A percentile compares a stretch with the other conserved stretches of the same genome.
Evolutionary conservation across 768 basidiomycete species (phyloP).

Genomic region (Panaeolus cyanescens): DNA sequence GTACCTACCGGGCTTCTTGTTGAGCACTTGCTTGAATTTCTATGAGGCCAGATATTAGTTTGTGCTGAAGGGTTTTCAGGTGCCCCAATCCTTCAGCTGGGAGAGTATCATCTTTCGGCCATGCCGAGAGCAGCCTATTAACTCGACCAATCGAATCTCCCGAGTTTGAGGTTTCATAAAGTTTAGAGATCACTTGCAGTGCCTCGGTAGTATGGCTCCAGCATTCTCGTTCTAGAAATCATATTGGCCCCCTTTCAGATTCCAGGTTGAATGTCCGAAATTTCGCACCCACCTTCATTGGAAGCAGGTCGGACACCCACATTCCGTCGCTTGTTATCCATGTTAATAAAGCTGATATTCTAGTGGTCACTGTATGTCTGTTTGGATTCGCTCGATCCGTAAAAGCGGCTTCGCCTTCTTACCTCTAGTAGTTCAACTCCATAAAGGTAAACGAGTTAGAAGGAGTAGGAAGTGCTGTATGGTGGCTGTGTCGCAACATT

Average conservation of each 20-base stretch:
- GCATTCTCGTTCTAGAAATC: conserved; percentile 64
- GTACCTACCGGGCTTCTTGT: conserved; percentile 62
- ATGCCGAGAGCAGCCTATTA: conserved; percentile 69
- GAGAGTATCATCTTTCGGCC: conserved; percentile 71
- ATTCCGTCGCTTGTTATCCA: conserved; percentile 67
- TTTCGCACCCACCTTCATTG: conserved; percentile 62
- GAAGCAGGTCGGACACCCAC: conserved; percentile 65
- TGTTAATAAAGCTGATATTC: conserved; percentile 25
- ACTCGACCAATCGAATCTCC: conserved; percentile 69
- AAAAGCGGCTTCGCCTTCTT: not conserved
- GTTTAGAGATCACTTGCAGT: conserved; percentile 53
- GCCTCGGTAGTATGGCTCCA: conserved; percentile 73
- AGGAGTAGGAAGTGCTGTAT: not conserved
- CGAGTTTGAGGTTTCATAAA: conserved; percentile 51
- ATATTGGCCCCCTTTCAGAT: conserved; percentile 16
- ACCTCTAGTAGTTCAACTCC: not conserved
- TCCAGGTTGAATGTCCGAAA: conserved; percentile 11
- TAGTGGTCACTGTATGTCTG: not conserved
- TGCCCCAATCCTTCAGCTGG: conserved; percentile 68
- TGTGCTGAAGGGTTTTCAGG: conserved; percentile 64
- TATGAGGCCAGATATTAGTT: conserved; percentile 58
- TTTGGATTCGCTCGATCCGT: not conserved
- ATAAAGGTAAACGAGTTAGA: not conserved
- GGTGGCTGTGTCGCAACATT: not conserved
- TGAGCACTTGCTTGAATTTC: conserved; percentile 63